Evolutionary conservation across 106 monocot species (phyloP).

Genomic region (Dendrobium officinale): DNA sequence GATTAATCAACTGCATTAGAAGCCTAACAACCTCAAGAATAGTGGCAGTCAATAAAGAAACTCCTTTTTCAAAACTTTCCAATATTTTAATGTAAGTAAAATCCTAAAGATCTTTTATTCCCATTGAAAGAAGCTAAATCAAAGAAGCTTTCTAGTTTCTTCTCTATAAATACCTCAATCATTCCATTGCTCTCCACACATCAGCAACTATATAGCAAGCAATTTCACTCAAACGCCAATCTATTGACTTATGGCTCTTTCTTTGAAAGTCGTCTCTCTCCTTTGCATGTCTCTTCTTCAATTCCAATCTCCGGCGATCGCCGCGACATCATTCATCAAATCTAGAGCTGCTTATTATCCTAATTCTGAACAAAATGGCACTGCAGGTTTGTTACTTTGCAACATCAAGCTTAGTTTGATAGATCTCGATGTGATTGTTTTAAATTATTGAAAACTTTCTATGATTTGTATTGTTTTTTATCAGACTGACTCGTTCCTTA

Average conservation of each 20-base stretch:
- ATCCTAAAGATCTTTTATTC: not conserved
- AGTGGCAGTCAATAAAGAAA: not conserved
- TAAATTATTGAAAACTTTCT: not conserved
- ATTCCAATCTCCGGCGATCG: slow-evolving; percentile 8
- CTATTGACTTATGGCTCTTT: slow-evolving; percentile 19
- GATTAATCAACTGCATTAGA: not conserved
- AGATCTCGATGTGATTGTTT: not conserved
- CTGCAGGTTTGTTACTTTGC: slow-evolving; percentile 14
- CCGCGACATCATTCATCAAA: slow-evolving; percentile 23
- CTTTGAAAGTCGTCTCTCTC: not conserved
- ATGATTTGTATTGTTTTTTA: not conserved
- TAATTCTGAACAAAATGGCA: slow-evolving; percentile 40
- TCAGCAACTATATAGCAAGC: not conserved
- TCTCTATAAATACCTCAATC: slow-evolving; percentile 22
- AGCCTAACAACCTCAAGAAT: slow-evolving; percentile 1
- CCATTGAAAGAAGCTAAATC: not conserved
- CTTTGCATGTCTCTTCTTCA: slow-evolving; percentile 9
- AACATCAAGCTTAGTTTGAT: not conserved
- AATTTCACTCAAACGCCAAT: not conserved
- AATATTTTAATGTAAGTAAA: not conserved
- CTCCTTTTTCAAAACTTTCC: not conserved
- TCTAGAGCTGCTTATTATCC: slow-evolving; percentile 52
- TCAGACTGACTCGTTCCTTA: not conserved
- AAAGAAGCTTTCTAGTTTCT: not conserved
- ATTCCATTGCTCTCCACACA: not conserved